A percentile compares a stretch with the other conserved stretches of the same genome.
phyloP scores from a whole-genome alignment of 2,329 filamentous ascomycete genomes.

The Didymella lethalis region DNA sequence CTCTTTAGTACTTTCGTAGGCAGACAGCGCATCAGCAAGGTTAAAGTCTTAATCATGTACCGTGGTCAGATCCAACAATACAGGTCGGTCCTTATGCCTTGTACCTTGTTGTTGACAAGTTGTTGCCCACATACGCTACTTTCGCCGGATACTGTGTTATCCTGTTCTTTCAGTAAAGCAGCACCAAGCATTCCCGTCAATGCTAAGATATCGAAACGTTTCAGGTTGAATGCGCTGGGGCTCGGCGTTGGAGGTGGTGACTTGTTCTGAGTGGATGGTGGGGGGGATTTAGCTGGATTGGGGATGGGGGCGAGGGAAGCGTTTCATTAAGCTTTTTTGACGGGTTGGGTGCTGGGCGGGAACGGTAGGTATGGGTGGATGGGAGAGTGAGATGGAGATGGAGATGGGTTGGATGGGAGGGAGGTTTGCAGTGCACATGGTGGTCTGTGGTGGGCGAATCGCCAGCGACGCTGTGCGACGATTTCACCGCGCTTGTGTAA shows the following conservation, averaged over 20 bases:
- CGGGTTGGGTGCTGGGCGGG: neutral
- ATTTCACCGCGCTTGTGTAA: neutral
- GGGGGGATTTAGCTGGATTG: too few relatives aligned
- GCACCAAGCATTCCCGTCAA: neutral
- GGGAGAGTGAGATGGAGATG: neutral
- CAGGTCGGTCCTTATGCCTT: too few relatives aligned
- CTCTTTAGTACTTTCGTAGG: too few relatives aligned
- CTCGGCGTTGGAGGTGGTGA: conserved; percentile 1
- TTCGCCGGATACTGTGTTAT: too few relatives aligned
- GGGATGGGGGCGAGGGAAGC: neutral
- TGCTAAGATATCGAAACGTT: conserved; percentile 21
- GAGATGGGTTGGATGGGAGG: neutral
- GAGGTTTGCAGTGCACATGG: neutral
- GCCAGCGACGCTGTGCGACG: conserved; percentile 2
- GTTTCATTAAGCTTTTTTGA: conserved; percentile 23
- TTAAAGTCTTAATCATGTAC: too few relatives aligned
- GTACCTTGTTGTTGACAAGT: too few relatives aligned
- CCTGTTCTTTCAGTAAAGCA: neutral
- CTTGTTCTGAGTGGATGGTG: too few relatives aligned
- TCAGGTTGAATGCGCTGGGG: conserved; percentile 3
- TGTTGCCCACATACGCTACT: too few relatives aligned
- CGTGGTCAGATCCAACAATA: too few relatives aligned
- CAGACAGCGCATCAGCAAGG: too few relatives aligned
- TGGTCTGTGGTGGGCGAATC: conserved; percentile 5
- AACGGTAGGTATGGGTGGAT: neutral